Percentiles rank a stretch among this genome's conserved stretches.
Evolutionary conservation across 2,329 filamentous ascomycete species (phyloP).

Genomic region (Phialocephala subalpina): DNA sequence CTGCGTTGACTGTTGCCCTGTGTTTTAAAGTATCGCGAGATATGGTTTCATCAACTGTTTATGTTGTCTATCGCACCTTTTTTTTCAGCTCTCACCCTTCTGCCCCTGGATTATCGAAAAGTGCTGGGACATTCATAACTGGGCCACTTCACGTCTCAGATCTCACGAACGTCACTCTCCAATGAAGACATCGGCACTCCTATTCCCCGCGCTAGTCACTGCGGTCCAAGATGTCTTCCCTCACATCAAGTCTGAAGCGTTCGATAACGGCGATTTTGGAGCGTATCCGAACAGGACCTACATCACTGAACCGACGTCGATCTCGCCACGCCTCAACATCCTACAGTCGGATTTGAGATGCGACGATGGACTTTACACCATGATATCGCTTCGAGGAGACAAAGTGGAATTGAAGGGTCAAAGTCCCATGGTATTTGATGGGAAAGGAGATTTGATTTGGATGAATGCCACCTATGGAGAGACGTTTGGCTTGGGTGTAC

Average conservation of each 20-base stretch:
- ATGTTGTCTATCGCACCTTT: not conserved
- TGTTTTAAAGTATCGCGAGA: not conserved
- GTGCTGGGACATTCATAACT: not conserved
- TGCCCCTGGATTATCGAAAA: not conserved
- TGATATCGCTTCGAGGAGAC: conserved; percentile 28
- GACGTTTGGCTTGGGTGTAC: conserved; percentile 32
- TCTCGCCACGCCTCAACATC: conserved; percentile 27
- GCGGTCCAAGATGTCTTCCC: conserved; percentile 8
- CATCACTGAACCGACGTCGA: conserved; percentile 41
- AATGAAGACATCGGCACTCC: not conserved
- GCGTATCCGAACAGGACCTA: conserved; percentile 47
- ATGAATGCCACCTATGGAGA: conserved; percentile 29
- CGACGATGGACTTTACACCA: conserved; percentile 26
- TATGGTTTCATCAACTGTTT: not conserved
- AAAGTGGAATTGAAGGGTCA: conserved; percentile 21
- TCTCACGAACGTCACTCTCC: not conserved
- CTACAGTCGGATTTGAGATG: conserved; percentile 21
- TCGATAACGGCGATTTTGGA: conserved; percentile 46
- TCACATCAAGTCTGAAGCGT: conserved; percentile 31
- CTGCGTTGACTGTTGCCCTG: not conserved
- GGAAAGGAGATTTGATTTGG: conserved; percentile 28
- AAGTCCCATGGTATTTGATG: conserved; percentile 32
- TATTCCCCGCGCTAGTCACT: not conserved
- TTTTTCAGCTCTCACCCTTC: not conserved
- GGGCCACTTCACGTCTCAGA: not conserved